Evolutionary conservation across 2,329 filamentous ascomycete genomes (phyloP), one percentile per base, ranked within the genome.

Genomic region (Hypoxylon sp.): DNA sequence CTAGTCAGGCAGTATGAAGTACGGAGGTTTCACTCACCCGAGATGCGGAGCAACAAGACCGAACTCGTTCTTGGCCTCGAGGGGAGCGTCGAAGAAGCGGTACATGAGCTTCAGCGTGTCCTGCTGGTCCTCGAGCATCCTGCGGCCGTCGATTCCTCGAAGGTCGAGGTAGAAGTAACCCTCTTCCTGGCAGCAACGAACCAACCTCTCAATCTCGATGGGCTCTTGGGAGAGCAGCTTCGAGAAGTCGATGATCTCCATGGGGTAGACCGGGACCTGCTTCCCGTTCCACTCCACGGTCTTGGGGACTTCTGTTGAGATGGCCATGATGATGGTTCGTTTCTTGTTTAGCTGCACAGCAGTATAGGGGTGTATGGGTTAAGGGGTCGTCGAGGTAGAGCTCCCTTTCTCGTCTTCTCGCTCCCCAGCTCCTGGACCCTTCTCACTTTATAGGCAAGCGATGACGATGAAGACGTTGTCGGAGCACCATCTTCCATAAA

Each of bases 121-220:
- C 75, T 87, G 80, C 69, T 86, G 82, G 76, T 88, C 85, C 37
- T 82, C 80, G 63, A 88, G 81, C 77, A 86, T 82, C 51, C 85
- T 77, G 66, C 85, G 84, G 69, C 85, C 85, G 72, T 88, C 85
- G 66, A 87, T 85, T 68, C 80, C 81, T 69, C 83, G 74, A 8
- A 88, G 81, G 74, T 88, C 84, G 44, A 88, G 81, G 75, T 88
- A 86, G 77, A 88, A 88, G 81, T 84, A 88, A 1, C 86, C 86
- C 35, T 85, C 82, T 20, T 82, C 79, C 65, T 84, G 79, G 76
- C 86, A 88, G 69, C 80, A 81, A 37, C 81, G 78, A 61, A 86
- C 75, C 6, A 87, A 79, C 72, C 83, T 85, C 67, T 87, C 84
- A 7, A 88, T 77, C 77, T 88, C 86, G 20, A 77, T 79, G 6